Conservation (phyloP, 2,329 filamentous ascomycete species). For the Zelopaecilomyces penicillatus region DNA sequence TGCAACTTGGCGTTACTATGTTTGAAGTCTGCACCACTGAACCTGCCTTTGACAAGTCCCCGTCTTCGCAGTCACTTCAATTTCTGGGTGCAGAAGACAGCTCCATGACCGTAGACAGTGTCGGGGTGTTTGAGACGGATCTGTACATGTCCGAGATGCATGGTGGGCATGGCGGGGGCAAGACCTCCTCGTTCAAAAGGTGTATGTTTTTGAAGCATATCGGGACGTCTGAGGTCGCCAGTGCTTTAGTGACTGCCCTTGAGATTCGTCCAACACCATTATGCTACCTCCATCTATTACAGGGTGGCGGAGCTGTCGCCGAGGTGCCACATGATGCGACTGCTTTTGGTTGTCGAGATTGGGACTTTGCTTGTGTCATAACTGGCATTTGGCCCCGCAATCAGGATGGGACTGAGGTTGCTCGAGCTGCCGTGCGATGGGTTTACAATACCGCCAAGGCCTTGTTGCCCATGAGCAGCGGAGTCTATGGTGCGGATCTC, state of each 20-base stretch:
- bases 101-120: slow-evolving; percentile 32
- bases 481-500: slow-evolving; percentile 53
- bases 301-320: slow-evolving; percentile 46
- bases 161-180: slow-evolving; percentile 46
- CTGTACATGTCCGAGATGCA: slow-evolving; percentile 55
- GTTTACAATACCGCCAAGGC: slow-evolving; percentile 43
- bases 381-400: slow-evolving; percentile 53
- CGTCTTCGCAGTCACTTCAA: slow-evolving; percentile 4
- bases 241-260: slow-evolving; percentile 36
- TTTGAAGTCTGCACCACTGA: slow-evolving; percentile 30
- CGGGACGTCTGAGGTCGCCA: slow-evolving; percentile 21
- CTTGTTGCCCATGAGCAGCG: slow-evolving; percentile 41
- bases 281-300: slow-evolving; percentile 55
- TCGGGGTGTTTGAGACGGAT: slow-evolving; percentile 48
- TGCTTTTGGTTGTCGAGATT: slow-evolving; percentile 56
- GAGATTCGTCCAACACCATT: slow-evolving; percentile 39
- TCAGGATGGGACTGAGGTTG: slow-evolving; percentile 35
- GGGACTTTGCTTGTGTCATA: slow-evolving; percentile 56
- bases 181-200: slow-evolving; percentile 57
- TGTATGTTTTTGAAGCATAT: slow-evolving; percentile 51
- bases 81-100: slow-evolving; percentile 26
- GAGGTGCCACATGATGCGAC: slow-evolving; percentile 36
- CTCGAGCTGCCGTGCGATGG: slow-evolving; percentile 38
- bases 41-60: slow-evolving; percentile 6
- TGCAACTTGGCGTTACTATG: slow-evolving; percentile 45